Percentiles rank a stretch among this genome's conserved stretches.
These are phyloP conservation scores for Fusarium sp. DNA, from an alignment of 2,329 filamentous ascomycete genomes.

Conservation along the genomic window DNA sequence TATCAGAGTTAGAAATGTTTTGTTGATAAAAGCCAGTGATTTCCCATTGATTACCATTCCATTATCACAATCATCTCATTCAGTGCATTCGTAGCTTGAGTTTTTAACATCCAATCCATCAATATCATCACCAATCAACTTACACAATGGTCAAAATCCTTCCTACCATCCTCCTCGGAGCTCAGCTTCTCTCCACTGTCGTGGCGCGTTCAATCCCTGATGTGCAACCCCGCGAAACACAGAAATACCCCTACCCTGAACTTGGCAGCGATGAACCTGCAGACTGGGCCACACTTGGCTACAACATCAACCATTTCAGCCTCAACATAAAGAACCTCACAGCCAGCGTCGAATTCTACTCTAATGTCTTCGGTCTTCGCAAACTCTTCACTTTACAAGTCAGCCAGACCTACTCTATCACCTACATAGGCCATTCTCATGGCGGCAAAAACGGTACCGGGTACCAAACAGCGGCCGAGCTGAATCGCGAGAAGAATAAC, in stretches of 20 bases:
- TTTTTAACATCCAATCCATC: no score
- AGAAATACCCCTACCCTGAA: neutral
- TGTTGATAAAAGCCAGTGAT: neutral
- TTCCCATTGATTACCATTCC: neutral
- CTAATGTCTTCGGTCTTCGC: constrained; percentile 12
- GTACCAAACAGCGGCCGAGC: constrained; percentile 4
- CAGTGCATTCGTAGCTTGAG: no score
- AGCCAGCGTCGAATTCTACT: constrained; percentile 10
- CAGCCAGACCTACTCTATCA: neutral
- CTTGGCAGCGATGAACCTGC: neutral
- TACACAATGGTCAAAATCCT: neutral
- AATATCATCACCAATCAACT: neutral
- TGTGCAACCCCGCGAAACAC: neutral
- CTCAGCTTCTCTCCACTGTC: neutral
- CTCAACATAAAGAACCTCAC: constrained; percentile 17
- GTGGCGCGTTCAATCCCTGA: constrained; percentile 1
- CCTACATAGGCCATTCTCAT: constrained; percentile 12
- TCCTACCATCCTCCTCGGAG: neutral
- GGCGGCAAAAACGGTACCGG: constrained; percentile 9
- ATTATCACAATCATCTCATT: neutral
- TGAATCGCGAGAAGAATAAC: constrained; percentile 23
- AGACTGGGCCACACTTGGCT: neutral
- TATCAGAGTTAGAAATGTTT: neutral
- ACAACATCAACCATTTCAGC: constrained; percentile 14
- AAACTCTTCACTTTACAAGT: neutral